Evolutionary conservation across 2,329 filamentous ascomycete species (phyloP), one percentile per base, ranked within the genome.

Genomic region (Cercospora sp.): DNA sequence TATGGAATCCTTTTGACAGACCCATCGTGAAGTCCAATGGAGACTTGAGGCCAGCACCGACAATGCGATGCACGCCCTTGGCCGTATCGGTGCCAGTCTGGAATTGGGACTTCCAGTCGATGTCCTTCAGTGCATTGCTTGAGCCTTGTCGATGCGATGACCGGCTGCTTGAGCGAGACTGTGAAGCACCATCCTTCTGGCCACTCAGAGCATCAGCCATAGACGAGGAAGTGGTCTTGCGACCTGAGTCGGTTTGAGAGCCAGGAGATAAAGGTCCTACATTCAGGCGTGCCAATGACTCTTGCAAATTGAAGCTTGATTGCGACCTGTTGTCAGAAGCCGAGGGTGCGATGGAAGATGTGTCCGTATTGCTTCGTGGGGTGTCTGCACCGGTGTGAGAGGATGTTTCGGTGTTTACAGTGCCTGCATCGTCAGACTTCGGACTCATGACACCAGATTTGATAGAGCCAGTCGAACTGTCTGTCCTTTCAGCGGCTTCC

Each of bases 11-110:
- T 77, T 91, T 91, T 0, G 93, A 90, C 32, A 97, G 80, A 1
- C 90, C 91, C 61, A 97, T 82, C 24, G 91, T 92, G 73, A 97
- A 91, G 78, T 97, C 93, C 85, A 96, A 90, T 0, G 94, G 94
- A 0, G 90, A 90, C 75, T 91, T 91, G 69, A 94, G 74, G 13
- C 77, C 77, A 21, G 79, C 78, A 12, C 76, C 76, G 5, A 80
- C 70, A 34, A 80, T 80, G 26, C 75, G 75, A n/a, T 74, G 70
- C 9, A 80, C 74, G 7, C 79, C 79, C 66, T 80, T 79, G 9
- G 75, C 73, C 16, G 79, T 80, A 34, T 69, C 77, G 49, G 70
- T 69, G 37, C 69, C 75, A 24, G 72, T 79, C 28, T 75, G 73
- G 18, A 78, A 67, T 24, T 66, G 53, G 16, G 59, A 61, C 43